A percentile compares a stretch with the other conserved stretches of the same genome.
Evolutionary conservation across 2,329 filamentous ascomycete genomes (phyloP).

Genomic region (Trichoderma citrinoviride): DNA sequence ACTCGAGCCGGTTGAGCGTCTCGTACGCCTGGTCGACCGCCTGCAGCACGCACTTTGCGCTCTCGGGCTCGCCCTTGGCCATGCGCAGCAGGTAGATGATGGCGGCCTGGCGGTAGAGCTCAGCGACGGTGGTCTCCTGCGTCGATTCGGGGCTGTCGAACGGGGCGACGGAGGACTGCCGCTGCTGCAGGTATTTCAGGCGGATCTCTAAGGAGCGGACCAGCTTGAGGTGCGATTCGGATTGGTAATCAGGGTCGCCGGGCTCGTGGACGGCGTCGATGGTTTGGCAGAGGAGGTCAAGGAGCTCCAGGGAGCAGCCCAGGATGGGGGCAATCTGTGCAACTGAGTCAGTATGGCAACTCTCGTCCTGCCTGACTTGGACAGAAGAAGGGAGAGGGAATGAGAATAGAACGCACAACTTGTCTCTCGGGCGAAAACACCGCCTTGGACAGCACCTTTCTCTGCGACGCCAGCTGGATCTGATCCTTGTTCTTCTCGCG

Average conservation of each 20-base stretch:
- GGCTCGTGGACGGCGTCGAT: conserved; percentile 8
- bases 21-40: conserved; percentile 1
- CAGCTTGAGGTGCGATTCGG: neutral
- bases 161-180: neutral
- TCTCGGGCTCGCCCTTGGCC: conserved; percentile 7
- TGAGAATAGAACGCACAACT: neutral
- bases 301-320: conserved; percentile 18
- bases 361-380: too few relatives aligned
- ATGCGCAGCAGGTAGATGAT: conserved; percentile 18
- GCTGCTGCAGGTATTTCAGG: conserved; percentile 12
- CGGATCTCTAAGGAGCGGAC: conserved; percentile 1
- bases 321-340: conserved; percentile 13
- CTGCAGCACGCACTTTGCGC: neutral
- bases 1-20: neutral
- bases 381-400: neutral
- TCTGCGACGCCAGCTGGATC: conserved; percentile 2
- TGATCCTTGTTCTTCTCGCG: neutral
- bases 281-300: conserved; percentile 15
- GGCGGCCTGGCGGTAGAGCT: conserved; percentile 13
- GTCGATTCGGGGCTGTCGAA: neutral
- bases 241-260: neutral
- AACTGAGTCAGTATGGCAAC: neutral
- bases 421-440: conserved; percentile 20
- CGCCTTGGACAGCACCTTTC: conserved; percentile 16
- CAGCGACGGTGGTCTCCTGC: neutral